Evolutionary conservation across 2,329 filamentous ascomycete species (phyloP), one percentile per base, ranked within the genome.

Genomic region (Colletotrichum tamarilloi): DNA sequence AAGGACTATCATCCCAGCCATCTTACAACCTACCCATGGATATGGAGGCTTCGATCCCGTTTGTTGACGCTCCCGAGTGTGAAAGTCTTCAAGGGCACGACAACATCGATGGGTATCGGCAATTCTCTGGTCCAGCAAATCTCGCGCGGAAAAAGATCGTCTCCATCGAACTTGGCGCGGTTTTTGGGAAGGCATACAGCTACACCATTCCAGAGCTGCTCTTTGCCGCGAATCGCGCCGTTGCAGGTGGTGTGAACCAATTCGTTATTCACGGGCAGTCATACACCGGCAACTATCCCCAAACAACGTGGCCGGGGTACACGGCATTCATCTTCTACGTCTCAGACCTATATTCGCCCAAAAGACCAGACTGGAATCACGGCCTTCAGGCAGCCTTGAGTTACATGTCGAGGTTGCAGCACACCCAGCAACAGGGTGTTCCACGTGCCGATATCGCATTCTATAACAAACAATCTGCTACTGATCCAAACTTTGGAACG

Each of bases 231-330:
- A 75, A 85, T 49, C 78, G 80, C 5, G 81, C 83, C 0, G 77
- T 84, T 56, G 81, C 82, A 1, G 85, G 81, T 4, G 82, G 82
- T 1, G 78, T 87, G 22, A 87, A 85, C 53, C 81, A 84, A 55
- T 76, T 84, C 49, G 81, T 88, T 5, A 75, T 87, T 8, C 86
- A 88, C 71, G 86, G 86, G 0, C 79, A 79, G 58, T 76, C 84
- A 0, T 86, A 84, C 62, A 80, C 81, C 0, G 83, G 82, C 2
- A 75, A 82, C 5, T 87, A 87, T 66, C 76, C 77, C 0, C 82
- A 84, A 62, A 87, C 86, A 0, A 87, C 86, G 0, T 88, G 86
- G 86, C 87, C 87, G 0, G 84, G 84, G 0, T 86, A 82, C 64
- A 83, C 83, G 0, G 80, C 85, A 0, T 87, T 88, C 69, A 70